Percentiles rank a stretch among this genome's conserved stretches.
Evolutionary conservation across 2,329 filamentous ascomycete genomes (phyloP).

Genomic region (Calonectria pteridis): DNA sequence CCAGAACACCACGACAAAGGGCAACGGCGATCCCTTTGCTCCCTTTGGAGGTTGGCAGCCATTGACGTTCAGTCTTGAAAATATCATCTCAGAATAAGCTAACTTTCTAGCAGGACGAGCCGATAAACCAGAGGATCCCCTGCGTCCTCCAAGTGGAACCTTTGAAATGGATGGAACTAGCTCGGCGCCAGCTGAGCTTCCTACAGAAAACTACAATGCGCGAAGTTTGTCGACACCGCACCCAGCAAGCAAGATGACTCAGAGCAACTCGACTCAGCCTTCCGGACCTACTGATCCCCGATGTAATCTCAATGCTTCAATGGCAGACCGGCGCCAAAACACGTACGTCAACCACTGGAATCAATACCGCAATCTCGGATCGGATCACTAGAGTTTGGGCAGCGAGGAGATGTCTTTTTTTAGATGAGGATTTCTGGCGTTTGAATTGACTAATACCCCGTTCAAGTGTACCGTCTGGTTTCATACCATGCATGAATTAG

Average conservation of each 20-base stretch:
- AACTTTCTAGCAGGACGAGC: slow-evolving; percentile 47
- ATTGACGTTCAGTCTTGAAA: background rate
- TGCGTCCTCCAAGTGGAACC: slow-evolving; percentile 44
- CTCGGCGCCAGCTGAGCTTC: slow-evolving; percentile 49
- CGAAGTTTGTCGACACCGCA: slow-evolving; percentile 20
- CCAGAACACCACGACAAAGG: slow-evolving; percentile 43
- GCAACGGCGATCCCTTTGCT: slow-evolving; percentile 54
- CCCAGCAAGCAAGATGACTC: slow-evolving; percentile 16
- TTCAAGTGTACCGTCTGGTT: slow-evolving; percentile 37
- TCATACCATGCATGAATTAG: slow-evolving; percentile 30
- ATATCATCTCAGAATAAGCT: slow-evolving; percentile 19
- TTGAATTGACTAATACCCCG: slow-evolving; percentile 39
- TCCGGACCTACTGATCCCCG: slow-evolving; percentile 45
- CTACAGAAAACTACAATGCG: slow-evolving; percentile 39
- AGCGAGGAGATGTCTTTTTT: slow-evolving; percentile 12
- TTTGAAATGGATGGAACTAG: slow-evolving; percentile 55
- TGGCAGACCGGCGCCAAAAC: slow-evolving; percentile 45
- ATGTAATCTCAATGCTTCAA: slow-evolving; percentile 51
- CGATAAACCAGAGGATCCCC: slow-evolving; percentile 47
- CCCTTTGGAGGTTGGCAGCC: slow-evolving; percentile 58
- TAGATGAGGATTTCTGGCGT: slow-evolving; percentile 41
- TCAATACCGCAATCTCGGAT: slow-evolving; percentile 46
- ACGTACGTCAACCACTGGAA: slow-evolving; percentile 55
- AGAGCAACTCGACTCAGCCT: slow-evolving; percentile 27
- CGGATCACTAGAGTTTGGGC: slow-evolving; percentile 7